Percentiles rank a stretch among this genome's conserved stretches.
These are phyloP conservation scores for Mortierella sp. DNA, from an alignment of 371 early-diverging fungal species.

Conservation along the genomic window DNA sequence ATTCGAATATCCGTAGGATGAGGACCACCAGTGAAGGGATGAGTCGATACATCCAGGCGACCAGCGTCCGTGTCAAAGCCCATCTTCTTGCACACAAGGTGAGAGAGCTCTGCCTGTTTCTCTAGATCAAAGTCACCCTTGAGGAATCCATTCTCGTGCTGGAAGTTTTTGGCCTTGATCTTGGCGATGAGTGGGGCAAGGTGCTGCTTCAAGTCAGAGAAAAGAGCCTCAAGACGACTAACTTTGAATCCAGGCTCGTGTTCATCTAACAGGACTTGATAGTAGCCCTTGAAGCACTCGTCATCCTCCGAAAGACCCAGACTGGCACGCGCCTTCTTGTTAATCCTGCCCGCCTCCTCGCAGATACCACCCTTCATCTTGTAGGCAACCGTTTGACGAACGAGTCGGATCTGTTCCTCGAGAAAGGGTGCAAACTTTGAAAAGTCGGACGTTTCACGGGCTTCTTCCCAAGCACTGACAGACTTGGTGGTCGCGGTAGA, in stretches of 20 bases:
- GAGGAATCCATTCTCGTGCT: conserved; percentile 44
- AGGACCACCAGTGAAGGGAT: conserved; percentile 57
- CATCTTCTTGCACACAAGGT: conserved; percentile 48
- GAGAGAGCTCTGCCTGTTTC: conserved; percentile 51
- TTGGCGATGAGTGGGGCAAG: conserved; percentile 58
- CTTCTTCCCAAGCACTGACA: conserved; percentile 44
- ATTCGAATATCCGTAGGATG: conserved; percentile 58
- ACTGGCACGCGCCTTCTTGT: conserved; percentile 42
- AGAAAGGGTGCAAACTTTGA: conserved; percentile 56
- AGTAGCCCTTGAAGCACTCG: conserved; percentile 52
- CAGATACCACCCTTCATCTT: conserved; percentile 35
- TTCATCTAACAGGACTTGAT: conserved; percentile 44
- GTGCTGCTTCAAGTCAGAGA: conserved; percentile 50
- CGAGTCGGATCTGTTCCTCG: conserved; percentile 40
- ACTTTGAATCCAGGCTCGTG: conserved; percentile 59
- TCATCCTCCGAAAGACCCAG: conserved; percentile 29
- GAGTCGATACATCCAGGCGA: conserved; percentile 57
- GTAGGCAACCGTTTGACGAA: conserved; percentile 40
- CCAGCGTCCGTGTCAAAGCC: conserved; percentile 59
- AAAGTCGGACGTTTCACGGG: conserved; percentile 53
- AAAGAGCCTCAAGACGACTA: conserved; percentile 47
- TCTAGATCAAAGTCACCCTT: conserved; percentile 49
- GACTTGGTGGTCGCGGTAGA: conserved; percentile 43
- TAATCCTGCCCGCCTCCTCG: conserved; percentile 45
- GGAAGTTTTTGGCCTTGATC: conserved; percentile 56